phyloP scores from a whole-genome alignment of 192 early-diverging fungal species.

The Rhizophagus sp. region DNA sequence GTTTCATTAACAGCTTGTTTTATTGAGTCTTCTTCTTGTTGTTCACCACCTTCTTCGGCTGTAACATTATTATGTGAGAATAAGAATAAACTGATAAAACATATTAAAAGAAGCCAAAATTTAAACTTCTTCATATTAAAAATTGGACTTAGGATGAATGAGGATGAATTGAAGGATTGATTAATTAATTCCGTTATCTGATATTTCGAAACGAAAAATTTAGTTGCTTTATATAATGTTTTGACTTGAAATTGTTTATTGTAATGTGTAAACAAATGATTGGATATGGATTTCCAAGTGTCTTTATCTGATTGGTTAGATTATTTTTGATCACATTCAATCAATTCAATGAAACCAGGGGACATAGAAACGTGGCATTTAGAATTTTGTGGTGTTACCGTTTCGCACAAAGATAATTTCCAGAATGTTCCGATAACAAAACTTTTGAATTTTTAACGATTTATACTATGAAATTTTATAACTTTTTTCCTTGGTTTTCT shows the following conservation, averaged over 20 bases:
- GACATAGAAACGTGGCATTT: not conserved
- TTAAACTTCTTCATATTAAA: slow-evolving; percentile 7
- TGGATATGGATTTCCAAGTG: not conserved
- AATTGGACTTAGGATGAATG: no score
- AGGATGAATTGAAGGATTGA: not conserved
- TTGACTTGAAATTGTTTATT: not conserved
- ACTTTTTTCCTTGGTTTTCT: no score
- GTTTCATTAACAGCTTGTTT: not conserved
- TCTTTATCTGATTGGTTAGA: not conserved
- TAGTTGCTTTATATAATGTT: not conserved
- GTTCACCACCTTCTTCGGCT: not conserved
- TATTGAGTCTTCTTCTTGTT: not conserved
- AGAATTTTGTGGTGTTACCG: no score
- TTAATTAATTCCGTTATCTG: not conserved
- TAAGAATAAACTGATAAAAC: not conserved
- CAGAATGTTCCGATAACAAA: not conserved
- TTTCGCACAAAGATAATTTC: not conserved
- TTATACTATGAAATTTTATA: no score
- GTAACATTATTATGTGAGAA: not conserved
- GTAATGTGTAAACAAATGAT: not conserved
- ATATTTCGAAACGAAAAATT: not conserved
- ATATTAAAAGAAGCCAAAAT: slow-evolving; percentile 22
- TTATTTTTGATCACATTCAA: not conserved
- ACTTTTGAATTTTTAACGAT: no score
- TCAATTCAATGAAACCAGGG: not conserved